Conservation (phyloP, 2,329 filamentous ascomycete species). For the Calycina herbarum region DNA sequence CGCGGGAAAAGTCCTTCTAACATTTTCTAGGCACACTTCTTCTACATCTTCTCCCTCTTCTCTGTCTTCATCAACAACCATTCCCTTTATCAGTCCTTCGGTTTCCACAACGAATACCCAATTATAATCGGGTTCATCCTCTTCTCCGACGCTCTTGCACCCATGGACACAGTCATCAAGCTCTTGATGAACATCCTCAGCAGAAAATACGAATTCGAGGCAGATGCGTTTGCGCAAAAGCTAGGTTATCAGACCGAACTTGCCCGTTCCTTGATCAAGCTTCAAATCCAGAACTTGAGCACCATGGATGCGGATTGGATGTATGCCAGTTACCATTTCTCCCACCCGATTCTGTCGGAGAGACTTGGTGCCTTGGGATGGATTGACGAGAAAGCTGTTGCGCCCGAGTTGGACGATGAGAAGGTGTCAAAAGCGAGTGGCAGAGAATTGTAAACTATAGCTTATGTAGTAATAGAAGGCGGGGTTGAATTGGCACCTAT, state of each 20-base stretch:
- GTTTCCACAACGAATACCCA: constrained; percentile 78
- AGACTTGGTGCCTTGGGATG: constrained; percentile 87
- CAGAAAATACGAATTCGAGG: constrained; percentile 93
- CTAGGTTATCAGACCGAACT: constrained; percentile 85
- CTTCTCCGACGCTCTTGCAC: constrained; percentile 93
- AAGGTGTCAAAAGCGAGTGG: constrained; percentile 67
- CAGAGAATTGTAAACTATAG: constrained; percentile 64
- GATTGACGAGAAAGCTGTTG: constrained; percentile 63
- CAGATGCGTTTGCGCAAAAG: constrained; percentile 82
- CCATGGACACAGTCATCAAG: constrained; percentile 93
- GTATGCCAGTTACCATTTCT: constrained; percentile 98
- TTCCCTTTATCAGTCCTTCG: constrained; percentile 88
- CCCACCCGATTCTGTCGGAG: constrained; percentile 93
- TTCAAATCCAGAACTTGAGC: constrained; percentile 96
- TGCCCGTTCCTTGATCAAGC: constrained; percentile 86
- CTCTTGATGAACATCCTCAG: constrained; percentile 95
- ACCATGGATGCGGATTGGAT: constrained; percentile 99
- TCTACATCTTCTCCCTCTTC: constrained; percentile 96
- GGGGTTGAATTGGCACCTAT: neutral
- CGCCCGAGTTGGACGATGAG: constrained; percentile 44
- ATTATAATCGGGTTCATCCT: constrained; percentile 97
- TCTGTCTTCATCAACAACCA: constrained; percentile 96
- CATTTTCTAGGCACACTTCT: constrained; percentile 72
- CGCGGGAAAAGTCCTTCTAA: constrained; percentile 32
- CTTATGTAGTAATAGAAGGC: constrained; percentile 15